Evolutionary conservation across 2,329 filamentous ascomycete genomes (phyloP).

Genomic region (Onygenales sp.): DNA sequence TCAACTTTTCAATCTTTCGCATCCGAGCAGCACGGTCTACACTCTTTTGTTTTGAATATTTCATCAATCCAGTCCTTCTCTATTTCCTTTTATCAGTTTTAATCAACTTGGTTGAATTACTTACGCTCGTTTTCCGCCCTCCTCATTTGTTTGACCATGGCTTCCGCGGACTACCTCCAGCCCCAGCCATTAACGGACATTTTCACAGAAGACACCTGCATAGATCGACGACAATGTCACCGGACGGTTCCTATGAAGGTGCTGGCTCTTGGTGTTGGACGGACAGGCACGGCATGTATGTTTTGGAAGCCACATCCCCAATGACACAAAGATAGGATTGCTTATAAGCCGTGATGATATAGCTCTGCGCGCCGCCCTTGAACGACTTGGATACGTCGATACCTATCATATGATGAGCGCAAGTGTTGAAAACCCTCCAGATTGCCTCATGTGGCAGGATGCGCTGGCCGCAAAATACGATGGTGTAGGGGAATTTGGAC

Average conservation of each 20-base stretch:
- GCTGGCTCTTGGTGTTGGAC: slow-evolving; percentile 58
- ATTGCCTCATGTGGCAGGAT: slow-evolving; percentile 62
- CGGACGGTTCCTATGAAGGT: slow-evolving; percentile 64
- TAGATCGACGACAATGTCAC: slow-evolving; percentile 56
- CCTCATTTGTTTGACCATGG: not conserved
- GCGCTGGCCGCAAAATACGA: slow-evolving; percentile 56
- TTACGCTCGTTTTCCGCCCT: not conserved
- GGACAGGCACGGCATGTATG: slow-evolving; percentile 62
- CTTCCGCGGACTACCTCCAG: slow-evolving; percentile 24
- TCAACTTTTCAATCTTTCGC: not conserved
- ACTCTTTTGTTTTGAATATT: not conserved
- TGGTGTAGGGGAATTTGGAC: slow-evolving; percentile 52
- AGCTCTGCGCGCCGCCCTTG: slow-evolving; percentile 58
- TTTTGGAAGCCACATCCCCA: slow-evolving; percentile 9
- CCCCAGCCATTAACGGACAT: slow-evolving; percentile 34
- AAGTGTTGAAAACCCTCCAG: slow-evolving; percentile 58
- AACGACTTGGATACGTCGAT: slow-evolving; percentile 57
- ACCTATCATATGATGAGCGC: slow-evolving; percentile 68
- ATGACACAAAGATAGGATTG: slow-evolving; percentile 5
- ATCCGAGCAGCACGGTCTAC: not conserved
- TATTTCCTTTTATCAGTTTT: not conserved
- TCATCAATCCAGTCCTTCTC: not conserved
- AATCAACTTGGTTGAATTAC: not conserved
- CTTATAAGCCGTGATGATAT: not conserved
- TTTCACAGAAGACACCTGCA: slow-evolving; percentile 56